Conservation (phyloP, 2,329 filamentous ascomycete genomes). For the Bipolaris bicolor region DNA sequence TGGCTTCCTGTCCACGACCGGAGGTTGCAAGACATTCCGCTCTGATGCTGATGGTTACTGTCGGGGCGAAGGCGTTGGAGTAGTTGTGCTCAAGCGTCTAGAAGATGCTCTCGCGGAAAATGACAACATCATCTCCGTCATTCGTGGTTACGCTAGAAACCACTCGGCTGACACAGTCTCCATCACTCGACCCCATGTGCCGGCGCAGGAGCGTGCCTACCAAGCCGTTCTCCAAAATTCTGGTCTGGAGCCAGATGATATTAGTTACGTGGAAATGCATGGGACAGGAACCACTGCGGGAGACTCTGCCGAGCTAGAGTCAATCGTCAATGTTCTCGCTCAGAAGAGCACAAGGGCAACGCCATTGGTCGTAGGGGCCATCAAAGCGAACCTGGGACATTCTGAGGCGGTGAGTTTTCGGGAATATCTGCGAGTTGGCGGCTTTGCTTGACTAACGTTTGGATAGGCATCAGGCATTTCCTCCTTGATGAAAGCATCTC, state of each 20-base stretch:
- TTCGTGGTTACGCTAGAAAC: slow-evolving; percentile 46
- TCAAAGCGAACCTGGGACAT: slow-evolving; percentile 29
- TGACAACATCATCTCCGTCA: slow-evolving; percentile 39
- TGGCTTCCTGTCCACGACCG: slow-evolving; percentile 28
- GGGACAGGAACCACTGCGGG: not conserved
- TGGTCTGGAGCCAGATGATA: not conserved
- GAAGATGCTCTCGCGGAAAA: slow-evolving; percentile 37
- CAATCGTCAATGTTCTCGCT: not conserved
- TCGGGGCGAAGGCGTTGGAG: slow-evolving; percentile 35
- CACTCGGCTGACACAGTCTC: slow-evolving; percentile 42
- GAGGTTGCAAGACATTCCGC: slow-evolving; percentile 39
- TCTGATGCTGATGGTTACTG: slow-evolving; percentile 39
- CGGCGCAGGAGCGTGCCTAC: not conserved
- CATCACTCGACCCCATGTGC: slow-evolving; percentile 14
- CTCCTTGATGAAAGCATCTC: not conserved
- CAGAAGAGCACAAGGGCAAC: too few species aligned
- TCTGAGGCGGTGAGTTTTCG: slow-evolving; percentile 23
- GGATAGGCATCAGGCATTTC: not conserved
- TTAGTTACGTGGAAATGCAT: not conserved
- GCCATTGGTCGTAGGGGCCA: not conserved
- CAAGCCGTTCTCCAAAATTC: not conserved
- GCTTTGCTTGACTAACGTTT: too few species aligned
- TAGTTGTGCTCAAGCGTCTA: slow-evolving; percentile 40
- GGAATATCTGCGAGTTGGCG: not conserved
- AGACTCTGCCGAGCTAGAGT: not conserved